Conservation (phyloP, 148 eudicot genomes). For the Persicaria maculosa region DNA sequence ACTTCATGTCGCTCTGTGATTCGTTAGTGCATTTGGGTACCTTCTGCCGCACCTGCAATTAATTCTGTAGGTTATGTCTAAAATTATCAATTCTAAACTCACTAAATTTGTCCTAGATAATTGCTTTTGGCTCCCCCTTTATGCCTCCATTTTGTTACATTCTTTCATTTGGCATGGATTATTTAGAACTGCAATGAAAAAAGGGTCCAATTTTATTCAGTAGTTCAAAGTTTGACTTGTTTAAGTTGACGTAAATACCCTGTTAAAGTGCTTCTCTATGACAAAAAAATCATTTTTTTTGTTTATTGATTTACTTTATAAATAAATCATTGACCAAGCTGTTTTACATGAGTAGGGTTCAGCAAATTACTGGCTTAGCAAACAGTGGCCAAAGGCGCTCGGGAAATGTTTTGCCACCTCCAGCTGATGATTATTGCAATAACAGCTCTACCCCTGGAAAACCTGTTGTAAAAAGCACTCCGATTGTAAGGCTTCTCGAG, state of each 20-base stretch:
- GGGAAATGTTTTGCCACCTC: constrained; percentile 59
- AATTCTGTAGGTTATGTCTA: too few species aligned
- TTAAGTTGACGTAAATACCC: not conserved
- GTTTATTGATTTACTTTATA: not conserved
- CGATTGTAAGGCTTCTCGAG: constrained; percentile 39
- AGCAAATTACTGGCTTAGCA: constrained; percentile 54
- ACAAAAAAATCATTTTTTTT: not conserved
- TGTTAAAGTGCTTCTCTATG: not conserved
- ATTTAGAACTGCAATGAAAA: too few species aligned
- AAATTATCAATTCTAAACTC: too few species aligned
- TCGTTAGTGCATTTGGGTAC: too few species aligned
- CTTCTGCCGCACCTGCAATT: too few species aligned
- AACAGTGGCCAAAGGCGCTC: constrained; percentile 44
- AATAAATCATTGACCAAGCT: not conserved
- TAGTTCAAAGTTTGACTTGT: too few species aligned
- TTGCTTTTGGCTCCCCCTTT: too few species aligned
- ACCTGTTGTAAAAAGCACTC: constrained; percentile 35
- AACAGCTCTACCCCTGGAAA: constrained; percentile 35
- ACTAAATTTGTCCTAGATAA: too few species aligned
- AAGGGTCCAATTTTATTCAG: too few species aligned
- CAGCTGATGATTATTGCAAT: constrained; percentile 49
- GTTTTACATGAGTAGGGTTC: constrained; percentile 43
- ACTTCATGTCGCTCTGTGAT: too few species aligned
- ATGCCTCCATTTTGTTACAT: too few species aligned
- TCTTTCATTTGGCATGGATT: too few species aligned